Conservation (phyloP, 2,329 filamentous ascomycete genomes). For the Cytospora leucostoma region DNA sequence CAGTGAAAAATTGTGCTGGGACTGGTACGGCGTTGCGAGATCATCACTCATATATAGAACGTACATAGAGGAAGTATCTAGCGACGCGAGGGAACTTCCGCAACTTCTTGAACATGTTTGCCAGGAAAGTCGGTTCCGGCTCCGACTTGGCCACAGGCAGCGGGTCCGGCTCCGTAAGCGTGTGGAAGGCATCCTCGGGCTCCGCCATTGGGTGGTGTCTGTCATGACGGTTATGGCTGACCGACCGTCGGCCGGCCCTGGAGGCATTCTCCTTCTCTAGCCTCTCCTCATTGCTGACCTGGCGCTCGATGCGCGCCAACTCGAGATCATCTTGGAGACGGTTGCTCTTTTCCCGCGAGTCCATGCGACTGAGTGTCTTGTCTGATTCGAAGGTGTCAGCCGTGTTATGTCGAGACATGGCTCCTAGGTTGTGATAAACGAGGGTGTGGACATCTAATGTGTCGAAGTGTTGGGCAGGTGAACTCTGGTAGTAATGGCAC, state of each 20-base stretch:
- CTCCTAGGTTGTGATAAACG: background rate
- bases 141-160: constrained; percentile 23
- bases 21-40: background rate
- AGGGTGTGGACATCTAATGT: background rate
- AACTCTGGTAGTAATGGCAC: background rate
- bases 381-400: constrained; percentile 23
- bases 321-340: constrained; percentile 53
- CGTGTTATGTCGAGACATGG: constrained; percentile 17
- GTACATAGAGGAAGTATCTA: constrained; percentile 52
- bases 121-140: constrained; percentile 34
- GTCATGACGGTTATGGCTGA: constrained; percentile 32
- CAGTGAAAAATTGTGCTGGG: no score
- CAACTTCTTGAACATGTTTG: constrained; percentile 45
- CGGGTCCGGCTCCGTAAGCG: constrained; percentile 32
- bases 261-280: constrained; percentile 32
- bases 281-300: constrained; percentile 47
- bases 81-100: constrained; percentile 53
- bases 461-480: background rate
- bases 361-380: constrained; percentile 29
- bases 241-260: constrained; percentile 29
- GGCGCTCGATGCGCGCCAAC: constrained; percentile 49
- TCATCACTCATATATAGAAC: background rate
- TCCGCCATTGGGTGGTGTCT: constrained; percentile 40
- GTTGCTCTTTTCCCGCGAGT: constrained; percentile 37
- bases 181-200: constrained; percentile 51